These are phyloP conservation scores for Pinus albicaulis DNA, from an alignment of 75 land plant genomes.

Conservation along the genomic window DNA sequence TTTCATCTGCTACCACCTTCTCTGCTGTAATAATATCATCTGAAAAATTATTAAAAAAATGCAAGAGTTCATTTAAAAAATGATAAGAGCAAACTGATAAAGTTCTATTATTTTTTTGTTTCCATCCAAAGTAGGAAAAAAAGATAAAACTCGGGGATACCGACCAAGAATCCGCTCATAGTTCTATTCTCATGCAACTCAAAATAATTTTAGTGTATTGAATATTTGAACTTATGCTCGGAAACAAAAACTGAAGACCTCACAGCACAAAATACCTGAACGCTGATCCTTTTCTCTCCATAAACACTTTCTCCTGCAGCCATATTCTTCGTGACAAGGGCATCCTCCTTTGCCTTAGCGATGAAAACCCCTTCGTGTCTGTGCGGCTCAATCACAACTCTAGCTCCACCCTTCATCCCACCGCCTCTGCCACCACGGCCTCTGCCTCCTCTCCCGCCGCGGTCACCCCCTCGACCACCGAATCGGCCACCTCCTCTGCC, in stretches of 20 bases:
- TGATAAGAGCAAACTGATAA: too few species aligned
- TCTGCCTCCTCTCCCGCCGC: constrained; percentile 25
- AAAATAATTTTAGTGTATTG: too few species aligned
- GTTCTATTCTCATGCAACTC: too few species aligned
- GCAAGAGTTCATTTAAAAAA: too few species aligned
- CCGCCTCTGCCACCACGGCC: constrained; percentile 55
- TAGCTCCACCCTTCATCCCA: constrained; percentile 82
- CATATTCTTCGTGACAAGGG: constrained; percentile 77
- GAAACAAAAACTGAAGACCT: not conserved
- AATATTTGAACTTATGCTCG: too few species aligned
- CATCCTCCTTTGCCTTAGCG: constrained; percentile 95
- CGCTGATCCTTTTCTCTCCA: constrained; percentile 88
- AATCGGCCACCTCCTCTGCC: constrained; percentile 35
- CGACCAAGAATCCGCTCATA: too few species aligned
- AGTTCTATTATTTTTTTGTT: too few species aligned
- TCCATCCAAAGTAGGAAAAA: too few species aligned
- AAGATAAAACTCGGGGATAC: too few species aligned
- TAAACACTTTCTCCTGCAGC: constrained; percentile 87
- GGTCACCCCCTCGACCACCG: constrained; percentile 24
- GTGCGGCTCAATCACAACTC: constrained; percentile 76
- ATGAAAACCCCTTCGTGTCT: constrained; percentile 90
- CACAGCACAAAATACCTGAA: constrained; percentile 40
- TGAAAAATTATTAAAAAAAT: too few species aligned
- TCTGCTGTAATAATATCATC: too few species aligned
- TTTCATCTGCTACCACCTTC: too few species aligned